These are phyloP conservation scores for Rosa rugosa DNA, from an alignment of 306 rosid genomes.

Conservation along the genomic window DNA sequence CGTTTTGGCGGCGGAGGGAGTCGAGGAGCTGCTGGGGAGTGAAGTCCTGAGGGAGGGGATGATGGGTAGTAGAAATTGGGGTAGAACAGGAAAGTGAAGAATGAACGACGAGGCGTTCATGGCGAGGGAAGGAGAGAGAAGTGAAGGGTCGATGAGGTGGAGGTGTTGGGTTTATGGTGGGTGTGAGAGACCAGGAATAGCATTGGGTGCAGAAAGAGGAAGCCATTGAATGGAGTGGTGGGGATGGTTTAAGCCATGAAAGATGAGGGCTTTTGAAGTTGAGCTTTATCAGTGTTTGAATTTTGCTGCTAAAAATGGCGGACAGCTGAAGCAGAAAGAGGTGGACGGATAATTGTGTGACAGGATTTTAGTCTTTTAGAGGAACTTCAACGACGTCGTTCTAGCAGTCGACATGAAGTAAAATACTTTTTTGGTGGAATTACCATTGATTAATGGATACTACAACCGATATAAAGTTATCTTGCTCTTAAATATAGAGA, in stretches of 20 bases:
- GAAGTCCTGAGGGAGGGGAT: conserved; percentile 59
- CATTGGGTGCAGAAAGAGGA: neutral
- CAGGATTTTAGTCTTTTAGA: neutral
- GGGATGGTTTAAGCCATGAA: neutral
- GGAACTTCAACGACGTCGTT: neutral
- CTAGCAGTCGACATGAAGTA: too few species aligned
- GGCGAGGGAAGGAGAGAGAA: conserved; percentile 25
- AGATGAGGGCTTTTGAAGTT: neutral
- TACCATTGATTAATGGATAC: too few species aligned
- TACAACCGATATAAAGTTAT: too few species aligned
- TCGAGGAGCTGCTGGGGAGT: conserved; percentile 64
- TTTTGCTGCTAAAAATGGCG: neutral
- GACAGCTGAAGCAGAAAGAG: neutral
- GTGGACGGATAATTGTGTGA: conserved; percentile 2
- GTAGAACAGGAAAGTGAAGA: conserved; percentile 24
- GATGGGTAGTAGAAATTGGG: conserved; percentile 13
- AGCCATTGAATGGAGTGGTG: neutral
- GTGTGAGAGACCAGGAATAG: neutral
- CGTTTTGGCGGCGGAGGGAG: conserved; percentile 64
- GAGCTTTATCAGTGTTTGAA: neutral
- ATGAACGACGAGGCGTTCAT: conserved; percentile 24
- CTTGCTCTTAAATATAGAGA: too few species aligned
- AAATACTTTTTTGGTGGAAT: too few species aligned
- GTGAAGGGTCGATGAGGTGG: conserved; percentile 21
- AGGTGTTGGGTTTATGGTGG: conserved; percentile 10